phyloP scores from a whole-genome alignment of 2,329 filamentous ascomycete genomes.

The Sphaceloma murrayae region DNA sequence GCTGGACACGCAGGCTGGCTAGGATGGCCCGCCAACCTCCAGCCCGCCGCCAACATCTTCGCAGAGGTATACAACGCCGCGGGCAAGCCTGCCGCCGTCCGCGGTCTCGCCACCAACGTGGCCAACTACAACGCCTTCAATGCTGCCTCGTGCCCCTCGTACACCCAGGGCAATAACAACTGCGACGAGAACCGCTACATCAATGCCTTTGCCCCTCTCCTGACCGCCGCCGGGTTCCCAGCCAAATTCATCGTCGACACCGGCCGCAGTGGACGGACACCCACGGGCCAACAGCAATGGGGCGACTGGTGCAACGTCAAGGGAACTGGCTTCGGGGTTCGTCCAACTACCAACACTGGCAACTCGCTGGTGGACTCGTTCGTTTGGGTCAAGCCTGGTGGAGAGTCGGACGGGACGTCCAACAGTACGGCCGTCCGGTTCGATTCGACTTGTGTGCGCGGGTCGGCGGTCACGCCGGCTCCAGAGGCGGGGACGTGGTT shows the following conservation, averaged over 20 bases:
- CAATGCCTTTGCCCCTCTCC: slow-evolving; percentile 42
- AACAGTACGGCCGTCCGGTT: slow-evolving; percentile 6
- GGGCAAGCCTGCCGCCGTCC: slow-evolving; percentile 38
- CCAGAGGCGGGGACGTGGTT: slow-evolving; percentile 64
- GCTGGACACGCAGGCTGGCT: slow-evolving; percentile 57
- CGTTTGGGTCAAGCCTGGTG: slow-evolving; percentile 62
- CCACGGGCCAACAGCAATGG: slow-evolving; percentile 46
- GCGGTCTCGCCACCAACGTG: slow-evolving; percentile 49
- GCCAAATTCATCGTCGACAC: slow-evolving; percentile 48
- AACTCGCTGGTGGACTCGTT: slow-evolving; percentile 53
- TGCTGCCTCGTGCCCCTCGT: slow-evolving; percentile 36
- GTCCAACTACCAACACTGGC: slow-evolving; percentile 54
- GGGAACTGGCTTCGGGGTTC: slow-evolving; percentile 52
- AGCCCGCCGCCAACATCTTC: slow-evolving; percentile 42
- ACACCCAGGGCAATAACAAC: slow-evolving; percentile 39
- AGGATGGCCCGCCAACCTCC: slow-evolving; percentile 52
- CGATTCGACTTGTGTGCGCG: slow-evolving; percentile 5
- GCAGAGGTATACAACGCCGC: slow-evolving; percentile 40
- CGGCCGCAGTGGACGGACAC: slow-evolving; percentile 54
- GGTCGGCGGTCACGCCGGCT: slow-evolving; percentile 33
- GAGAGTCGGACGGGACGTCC: slow-evolving; percentile 36
- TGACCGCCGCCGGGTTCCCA: slow-evolving; percentile 39
- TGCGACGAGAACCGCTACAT: slow-evolving; percentile 47
- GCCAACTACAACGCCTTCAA: slow-evolving; percentile 51
- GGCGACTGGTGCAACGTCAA: slow-evolving; percentile 36